Conservation (phyloP, 2,329 filamentous ascomycete species). For the Claviceps pusilla region DNA sequence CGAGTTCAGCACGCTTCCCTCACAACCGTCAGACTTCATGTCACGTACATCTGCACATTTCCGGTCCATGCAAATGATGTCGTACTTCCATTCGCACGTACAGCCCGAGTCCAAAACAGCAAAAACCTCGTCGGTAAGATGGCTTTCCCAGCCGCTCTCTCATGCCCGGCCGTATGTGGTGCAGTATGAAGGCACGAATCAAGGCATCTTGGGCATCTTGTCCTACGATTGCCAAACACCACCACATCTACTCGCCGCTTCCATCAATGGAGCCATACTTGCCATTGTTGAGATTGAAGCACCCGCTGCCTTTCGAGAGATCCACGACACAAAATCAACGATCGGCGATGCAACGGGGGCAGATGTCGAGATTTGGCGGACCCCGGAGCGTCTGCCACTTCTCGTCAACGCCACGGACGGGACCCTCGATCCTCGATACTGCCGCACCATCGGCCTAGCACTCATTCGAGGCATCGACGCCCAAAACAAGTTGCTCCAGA, state of each 20-base stretch:
- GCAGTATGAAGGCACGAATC: slow-evolving; percentile 33
- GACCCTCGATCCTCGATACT: slow-evolving; percentile 44
- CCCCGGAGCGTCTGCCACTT: slow-evolving; percentile 44
- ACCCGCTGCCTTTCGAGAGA: slow-evolving; percentile 29
- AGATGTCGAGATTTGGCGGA: slow-evolving; percentile 7
- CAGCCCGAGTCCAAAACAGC: not conserved
- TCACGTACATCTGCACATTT: slow-evolving; percentile 50
- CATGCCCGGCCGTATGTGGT: slow-evolving; percentile 46
- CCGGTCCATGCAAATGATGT: slow-evolving; percentile 62
- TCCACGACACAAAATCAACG: slow-evolving; percentile 5
- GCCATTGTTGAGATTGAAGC: slow-evolving; percentile 50
- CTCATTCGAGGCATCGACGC: slow-evolving; percentile 57
- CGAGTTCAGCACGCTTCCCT: slow-evolving; percentile 38
- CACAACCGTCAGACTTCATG: slow-evolving; percentile 39
- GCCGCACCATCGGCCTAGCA: slow-evolving; percentile 46
- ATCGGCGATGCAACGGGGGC: not conserved
- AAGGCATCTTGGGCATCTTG: slow-evolving; percentile 49
- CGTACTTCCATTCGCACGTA: slow-evolving; percentile 52
- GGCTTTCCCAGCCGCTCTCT: slow-evolving; percentile 41
- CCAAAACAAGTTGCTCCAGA: slow-evolving; percentile 36
- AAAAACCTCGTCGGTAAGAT: slow-evolving; percentile 18
- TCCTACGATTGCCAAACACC: slow-evolving; percentile 52
- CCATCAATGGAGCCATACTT: slow-evolving; percentile 56
- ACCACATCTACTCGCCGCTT: slow-evolving; percentile 42
- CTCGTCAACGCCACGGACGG: slow-evolving; percentile 39